These are phyloP conservation scores for Mercurialis annua DNA, from an alignment of 345 rosid genomes.

Conservation along the genomic window DNA sequence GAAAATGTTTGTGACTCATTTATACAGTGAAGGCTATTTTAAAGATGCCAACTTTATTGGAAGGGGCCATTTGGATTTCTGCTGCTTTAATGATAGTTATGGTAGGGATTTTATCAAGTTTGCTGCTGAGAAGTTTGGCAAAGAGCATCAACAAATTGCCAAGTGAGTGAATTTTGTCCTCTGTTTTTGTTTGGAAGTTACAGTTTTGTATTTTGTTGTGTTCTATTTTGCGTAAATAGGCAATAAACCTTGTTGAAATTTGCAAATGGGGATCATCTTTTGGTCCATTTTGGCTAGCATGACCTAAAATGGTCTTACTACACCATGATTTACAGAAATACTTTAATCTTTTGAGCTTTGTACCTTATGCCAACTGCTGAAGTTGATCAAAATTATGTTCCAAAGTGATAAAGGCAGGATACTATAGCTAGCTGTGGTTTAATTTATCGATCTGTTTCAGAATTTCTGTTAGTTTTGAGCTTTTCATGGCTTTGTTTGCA, in stretches of 20 bases:
- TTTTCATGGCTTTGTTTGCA: too few relatives aligned
- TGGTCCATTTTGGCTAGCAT: neutral
- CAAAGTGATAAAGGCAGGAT: too few relatives aligned
- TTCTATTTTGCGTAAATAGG: neutral
- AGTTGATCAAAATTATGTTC: too few relatives aligned
- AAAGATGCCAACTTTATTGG: slow-evolving; percentile 56
- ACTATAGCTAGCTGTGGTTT: too few relatives aligned
- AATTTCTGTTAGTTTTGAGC: too few relatives aligned
- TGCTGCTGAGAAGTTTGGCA: slow-evolving; percentile 56
- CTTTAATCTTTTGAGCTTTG: too few relatives aligned
- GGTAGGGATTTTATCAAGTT: slow-evolving; percentile 53
- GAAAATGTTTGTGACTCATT: slow-evolving; percentile 50
- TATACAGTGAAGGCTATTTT: slow-evolving; percentile 60
- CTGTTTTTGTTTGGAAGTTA: neutral
- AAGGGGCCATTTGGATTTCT: slow-evolving; percentile 37
- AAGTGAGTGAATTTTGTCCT: slow-evolving; percentile 43
- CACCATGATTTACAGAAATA: neutral
- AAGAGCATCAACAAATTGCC: slow-evolving; percentile 70
- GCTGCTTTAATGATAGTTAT: slow-evolving; percentile 52
- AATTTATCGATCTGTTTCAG: too few relatives aligned
- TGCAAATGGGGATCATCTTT: neutral
- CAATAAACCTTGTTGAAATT: neutral
- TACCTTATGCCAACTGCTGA: too few relatives aligned
- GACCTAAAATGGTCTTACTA: neutral
- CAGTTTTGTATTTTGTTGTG: neutral